Evolutionary conservation across 2,329 filamentous ascomycete species (phyloP).

Genomic region (Zalaria obscura): DNA sequence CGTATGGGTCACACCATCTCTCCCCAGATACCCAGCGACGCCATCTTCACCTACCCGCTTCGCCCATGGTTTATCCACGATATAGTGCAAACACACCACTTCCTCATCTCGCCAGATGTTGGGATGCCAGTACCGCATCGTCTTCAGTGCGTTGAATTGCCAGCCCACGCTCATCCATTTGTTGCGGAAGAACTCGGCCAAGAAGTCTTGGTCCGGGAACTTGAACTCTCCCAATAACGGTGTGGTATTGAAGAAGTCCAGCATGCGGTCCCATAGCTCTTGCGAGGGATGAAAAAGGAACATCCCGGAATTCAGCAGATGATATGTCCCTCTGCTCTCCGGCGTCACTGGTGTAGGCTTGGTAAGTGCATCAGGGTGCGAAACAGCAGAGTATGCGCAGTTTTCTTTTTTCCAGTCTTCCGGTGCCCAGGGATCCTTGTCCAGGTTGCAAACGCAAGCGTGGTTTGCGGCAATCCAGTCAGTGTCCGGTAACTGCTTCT

Average conservation of each 20-base stretch:
- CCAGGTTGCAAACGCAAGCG: conserved; percentile 38
- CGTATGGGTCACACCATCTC: conserved; percentile 36
- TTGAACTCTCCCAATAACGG: conserved; percentile 28
- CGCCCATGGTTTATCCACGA: conserved; percentile 43
- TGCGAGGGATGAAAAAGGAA: conserved; percentile 34
- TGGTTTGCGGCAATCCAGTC: conserved; percentile 35
- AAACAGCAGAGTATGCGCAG: conserved; percentile 32
- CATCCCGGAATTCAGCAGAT: conserved; percentile 36
- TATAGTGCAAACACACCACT: conserved; percentile 37
- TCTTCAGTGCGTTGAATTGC: conserved; percentile 41
- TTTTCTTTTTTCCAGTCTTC: conserved; percentile 33
- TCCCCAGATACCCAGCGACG: conserved; percentile 32
- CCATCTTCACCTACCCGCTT: conserved; percentile 26
- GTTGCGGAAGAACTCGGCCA: conserved; percentile 32
- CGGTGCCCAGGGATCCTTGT: conserved; percentile 36
- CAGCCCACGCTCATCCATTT: conserved; percentile 32
- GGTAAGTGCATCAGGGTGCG: conserved; percentile 20
- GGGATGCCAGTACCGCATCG: conserved; percentile 37
- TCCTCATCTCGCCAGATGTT: conserved; percentile 36
- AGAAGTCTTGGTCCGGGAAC: conserved; percentile 41
- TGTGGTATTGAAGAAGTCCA: conserved; percentile 25
- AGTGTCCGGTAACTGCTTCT: conserved; percentile 19
- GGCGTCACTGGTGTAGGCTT: conserved; percentile 20
- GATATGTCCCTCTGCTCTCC: conserved; percentile 22
- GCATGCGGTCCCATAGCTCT: conserved; percentile 24